Base-by-base conservation (phyloP, 1,284 basidiomycete genomes). In the Puccinia polysora region DNA sequence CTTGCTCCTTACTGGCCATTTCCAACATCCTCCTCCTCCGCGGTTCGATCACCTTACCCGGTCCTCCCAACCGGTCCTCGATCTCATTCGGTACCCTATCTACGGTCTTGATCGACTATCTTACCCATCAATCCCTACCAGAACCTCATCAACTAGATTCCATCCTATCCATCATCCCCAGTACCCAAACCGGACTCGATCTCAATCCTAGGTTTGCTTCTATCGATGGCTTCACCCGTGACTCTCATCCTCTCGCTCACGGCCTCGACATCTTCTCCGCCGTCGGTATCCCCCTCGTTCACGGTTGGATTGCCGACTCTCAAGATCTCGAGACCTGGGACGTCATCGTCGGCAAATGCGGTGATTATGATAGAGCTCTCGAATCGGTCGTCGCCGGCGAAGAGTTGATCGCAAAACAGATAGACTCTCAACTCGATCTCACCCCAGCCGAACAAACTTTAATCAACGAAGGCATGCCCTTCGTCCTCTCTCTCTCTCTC, bases 1-100 rank as follows among this genome's bases (percentile, higher is more conserved):
- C 91, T 6, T 96, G 92, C 78, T 92, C 90, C 0, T 87, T 95
- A 75, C 89, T 95, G 75, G 90, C 91, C 12, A 88, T 92, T 74
- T 90, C 89, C 81, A 93, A 93, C 78, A 88, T 91, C 60, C 84
- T 92, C 28, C 86, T 92, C 73, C 82, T 93, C 2, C 85, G 89
- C 38, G 87, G 87, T 53, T 83, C 88, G 74, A 89, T 92, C 74
- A 80, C 84, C 68, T 87, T 93, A 74, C 81, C 85, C 23, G 65
- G 65, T 75, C 89, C 86, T 0, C 83, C 80, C 34, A 83, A 83
- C 65, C 87, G 88, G 78, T 73, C 77, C 8, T 86, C 85, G 8
- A 90, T 91, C 28, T 88, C 89, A 20, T 95, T 93, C 81, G 87
- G 89, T 74, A 87, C 89, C 75, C 84, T 95, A 7, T 86, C 89